Evolutionary conservation across 1,284 basidiomycete species (phyloP), one percentile per base, ranked within the genome.

Genomic region (Sanghuangporus weigelae): DNA sequence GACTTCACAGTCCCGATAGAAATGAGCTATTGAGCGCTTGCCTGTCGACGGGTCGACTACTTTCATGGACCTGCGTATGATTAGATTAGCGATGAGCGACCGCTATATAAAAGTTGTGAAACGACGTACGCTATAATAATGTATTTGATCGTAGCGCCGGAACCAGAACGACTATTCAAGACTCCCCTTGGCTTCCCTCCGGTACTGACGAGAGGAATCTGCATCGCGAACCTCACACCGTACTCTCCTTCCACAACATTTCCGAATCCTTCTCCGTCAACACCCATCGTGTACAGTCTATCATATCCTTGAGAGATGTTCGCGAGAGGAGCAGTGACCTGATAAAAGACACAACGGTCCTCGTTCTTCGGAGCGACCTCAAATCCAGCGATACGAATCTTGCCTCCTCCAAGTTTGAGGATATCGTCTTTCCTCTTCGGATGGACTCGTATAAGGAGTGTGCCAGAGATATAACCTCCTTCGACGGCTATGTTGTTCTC

Each of bases 361-460:
- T 84, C 79, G 64, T 83, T 79, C 44, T 82, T 79, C 0, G 84
- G 79, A 57, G 92, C 80, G 63, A 83, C 86, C 76, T 97, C 95
- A 71, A 95, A 96, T 0, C 95, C 95, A 57, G 97, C 83, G 14
- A 96, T 81, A 46, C 94, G 82, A 40, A 96, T 76, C 77, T 95
- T 96, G 5, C 89, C 93, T 59, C 84, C 87, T 31, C 87, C 87
- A 6, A 97, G 78, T 66, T 87, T 79, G 3, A 96, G 79, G 0
- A 81, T 75, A 64, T 89, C 85, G 11, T 58, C 59, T 23, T 51
- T 60, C 31, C 26, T 53, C 40, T 59, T 59, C 7, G 63, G 63
- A 49, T 84, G 81, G 7, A 96, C 81, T 35, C 81, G 81, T 57
- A 97, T 76, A 64, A 89, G 85, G 75, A 96, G 77, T 46, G 82